These are phyloP conservation scores for Jacaranda mimosifolia DNA, from an alignment of 257 asterid genomes.

Conservation along the genomic window DNA sequence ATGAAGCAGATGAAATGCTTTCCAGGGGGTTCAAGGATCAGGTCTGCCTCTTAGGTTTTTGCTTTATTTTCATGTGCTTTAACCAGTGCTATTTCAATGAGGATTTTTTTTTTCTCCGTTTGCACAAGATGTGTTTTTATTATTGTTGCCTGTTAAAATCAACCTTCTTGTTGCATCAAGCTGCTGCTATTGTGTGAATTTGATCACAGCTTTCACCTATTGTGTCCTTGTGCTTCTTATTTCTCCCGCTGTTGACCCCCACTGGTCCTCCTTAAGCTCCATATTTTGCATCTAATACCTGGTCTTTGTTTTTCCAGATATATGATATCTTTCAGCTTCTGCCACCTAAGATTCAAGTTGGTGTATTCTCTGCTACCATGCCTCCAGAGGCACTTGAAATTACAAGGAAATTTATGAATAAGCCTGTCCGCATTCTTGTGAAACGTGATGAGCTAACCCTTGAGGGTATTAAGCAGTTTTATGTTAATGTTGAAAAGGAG, in stretches of 20 bases:
- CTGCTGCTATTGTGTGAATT: background rate
- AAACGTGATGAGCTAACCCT: conserved; percentile 72
- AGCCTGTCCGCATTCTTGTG: conserved; percentile 67
- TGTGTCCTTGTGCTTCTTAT: background rate
- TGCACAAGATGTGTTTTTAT: background rate
- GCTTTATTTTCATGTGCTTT: background rate
- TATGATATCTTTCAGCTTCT: conserved; percentile 67
- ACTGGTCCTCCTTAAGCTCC: too few relatives aligned
- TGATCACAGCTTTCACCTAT: background rate
- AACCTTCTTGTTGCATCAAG: background rate
- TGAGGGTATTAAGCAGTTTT: conserved; percentile 67
- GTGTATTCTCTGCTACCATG: conserved; percentile 74
- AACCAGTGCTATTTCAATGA: background rate
- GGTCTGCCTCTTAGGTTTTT: conserved; percentile 34
- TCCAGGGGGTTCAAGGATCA: conserved; percentile 71
- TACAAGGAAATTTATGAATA: conserved; percentile 62
- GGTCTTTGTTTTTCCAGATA: conserved; percentile 45
- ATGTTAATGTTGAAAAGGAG: conserved; percentile 57
- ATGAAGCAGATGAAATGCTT: conserved; percentile 73
- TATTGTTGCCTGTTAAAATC: background rate
- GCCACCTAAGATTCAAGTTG: conserved; percentile 71
- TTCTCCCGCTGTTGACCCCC: background rate
- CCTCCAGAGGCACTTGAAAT: conserved; percentile 78
- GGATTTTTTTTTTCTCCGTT: background rate
- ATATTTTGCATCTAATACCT: conserved; percentile 33